Evolutionary conservation across 2,329 filamentous ascomycete species (phyloP), one percentile per base, ranked within the genome.

Genomic region (Xylariales sp.): DNA sequence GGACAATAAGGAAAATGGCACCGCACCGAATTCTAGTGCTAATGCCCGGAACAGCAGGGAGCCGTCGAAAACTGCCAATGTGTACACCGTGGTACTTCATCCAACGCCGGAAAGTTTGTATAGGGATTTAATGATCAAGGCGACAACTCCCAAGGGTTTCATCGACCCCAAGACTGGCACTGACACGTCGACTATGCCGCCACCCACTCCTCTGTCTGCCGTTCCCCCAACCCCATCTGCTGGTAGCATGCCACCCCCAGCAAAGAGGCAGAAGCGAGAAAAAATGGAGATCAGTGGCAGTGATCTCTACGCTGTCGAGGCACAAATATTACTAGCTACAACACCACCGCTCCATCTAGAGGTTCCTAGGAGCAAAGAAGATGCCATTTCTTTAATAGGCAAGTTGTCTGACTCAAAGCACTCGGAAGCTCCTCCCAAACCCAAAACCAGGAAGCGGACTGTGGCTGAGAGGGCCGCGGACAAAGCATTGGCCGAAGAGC

Each of bases 391-490:
- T 10, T 84, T 97, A 3, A 84, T 98, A 3, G 89, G 93, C 36
- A 84, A 86, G 18, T 84, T 95, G 73, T 85, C 88, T 23, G 92
- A 97, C 78, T 91, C 94, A 6, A 89, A 93, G 64, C 93, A 97
- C 78, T 87, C 89, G 36, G 88, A 91, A 57, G 84, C 89, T 50
- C 90, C 93, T 9, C 95, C 96, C 0, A 87, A 91, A 68, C 94
- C 94, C 3, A 97, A 97, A 84, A 91, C 90, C 7, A 87, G 96
- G 65, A 98, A 99, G 84, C 90, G 95, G 69, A 99, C 96, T 0
- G 91, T 97, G 18, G 96, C 96, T 8, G 95, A 99, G 78, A 89
- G 98, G 83, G 96, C 93, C 8, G 95, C 95, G 7, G 96, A 99
- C 76, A 94, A 99, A 81, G 95, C 96, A 0, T 86, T 93, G 67